These are phyloP conservation scores for Pythium monospermum DNA, from an alignment of 352 stramenopile species.

Conservation along the genomic window DNA sequence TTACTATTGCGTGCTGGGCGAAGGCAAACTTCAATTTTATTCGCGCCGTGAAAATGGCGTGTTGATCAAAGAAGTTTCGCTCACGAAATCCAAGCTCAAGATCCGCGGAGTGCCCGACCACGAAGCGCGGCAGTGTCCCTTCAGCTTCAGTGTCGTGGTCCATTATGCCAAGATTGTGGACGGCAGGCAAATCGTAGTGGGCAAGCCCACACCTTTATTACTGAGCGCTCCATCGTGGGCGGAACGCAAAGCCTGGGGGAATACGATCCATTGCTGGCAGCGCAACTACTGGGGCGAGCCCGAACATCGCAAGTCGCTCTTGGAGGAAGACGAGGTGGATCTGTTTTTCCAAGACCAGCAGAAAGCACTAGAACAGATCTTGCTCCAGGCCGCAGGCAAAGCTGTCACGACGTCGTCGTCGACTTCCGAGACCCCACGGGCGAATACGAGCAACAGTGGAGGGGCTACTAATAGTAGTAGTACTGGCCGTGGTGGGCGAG, in stretches of 20 bases:
- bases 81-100: conserved; percentile 74
- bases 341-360: conserved; percentile 71
- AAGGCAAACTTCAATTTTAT: conserved; percentile 74
- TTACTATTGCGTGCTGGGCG: conserved; percentile 76
- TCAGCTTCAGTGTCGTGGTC: conserved; percentile 69
- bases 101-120: conserved; percentile 65
- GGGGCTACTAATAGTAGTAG: conserved; percentile 14
- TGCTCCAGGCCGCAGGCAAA: conserved; percentile 1
- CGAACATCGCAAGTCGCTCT: conserved; percentile 42
- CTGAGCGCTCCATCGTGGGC: conserved; percentile 67
- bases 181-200: conserved; percentile 55
- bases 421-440: conserved; percentile 4
- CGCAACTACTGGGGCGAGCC: conserved; percentile 84
- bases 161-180: conserved; percentile 72
- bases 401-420: conserved; percentile 1
- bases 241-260: conserved; percentile 83
- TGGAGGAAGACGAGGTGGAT: conserved; percentile 55
- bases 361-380: conserved; percentile 28
- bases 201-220: conserved; percentile 47
- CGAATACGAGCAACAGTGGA: conserved; percentile 14
- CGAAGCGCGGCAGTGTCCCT: conserved; percentile 66
- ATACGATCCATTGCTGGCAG: conserved; percentile 83
- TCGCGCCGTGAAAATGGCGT: conserved; percentile 55
- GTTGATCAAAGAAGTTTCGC: conserved; percentile 54
- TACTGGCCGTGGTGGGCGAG: conserved; percentile 12